Evolutionary conservation across 805 yeast species (phyloP).

Genomic region (Grigorovia yakushimaensis): DNA sequence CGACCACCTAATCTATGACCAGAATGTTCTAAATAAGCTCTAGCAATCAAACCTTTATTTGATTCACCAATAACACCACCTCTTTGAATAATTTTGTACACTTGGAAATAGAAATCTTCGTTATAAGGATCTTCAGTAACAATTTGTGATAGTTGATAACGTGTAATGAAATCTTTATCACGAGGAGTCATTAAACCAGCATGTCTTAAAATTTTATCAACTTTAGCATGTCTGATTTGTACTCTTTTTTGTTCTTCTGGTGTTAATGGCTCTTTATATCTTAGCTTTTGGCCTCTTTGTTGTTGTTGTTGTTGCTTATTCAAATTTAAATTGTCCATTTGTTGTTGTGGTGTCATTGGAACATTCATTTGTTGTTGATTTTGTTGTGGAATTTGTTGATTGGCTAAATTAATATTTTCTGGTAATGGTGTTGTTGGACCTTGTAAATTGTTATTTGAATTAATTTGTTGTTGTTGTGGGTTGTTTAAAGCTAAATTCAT

Average conservation of each 20-base stretch:
- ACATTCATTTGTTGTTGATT: conserved; percentile 2
- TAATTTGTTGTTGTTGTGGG: neutral
- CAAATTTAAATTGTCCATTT: conserved; percentile 7
- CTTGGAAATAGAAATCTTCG: conserved; percentile 95
- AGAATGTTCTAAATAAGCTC: conserved; percentile 82
- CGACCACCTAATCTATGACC: conserved; percentile 87
- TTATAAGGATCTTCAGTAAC: conserved; percentile 95
- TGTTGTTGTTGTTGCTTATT: conserved; percentile 18
- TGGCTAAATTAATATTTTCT: neutral
- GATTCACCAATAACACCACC: conserved; percentile 33
- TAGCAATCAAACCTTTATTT: conserved; percentile 72
- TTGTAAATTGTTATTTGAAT: neutral
- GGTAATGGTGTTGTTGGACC: neutral
- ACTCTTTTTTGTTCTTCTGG: conserved; percentile 67
- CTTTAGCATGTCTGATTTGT: conserved; percentile 63
- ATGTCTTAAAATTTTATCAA: conserved; percentile 63
- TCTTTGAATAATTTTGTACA: conserved; percentile 64
- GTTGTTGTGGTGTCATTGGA: conserved; percentile 18
- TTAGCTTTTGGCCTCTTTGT: conserved; percentile 8
- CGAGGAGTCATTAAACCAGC: conserved; percentile 95
- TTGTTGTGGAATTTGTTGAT: neutral
- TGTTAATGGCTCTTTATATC: conserved; percentile 37
- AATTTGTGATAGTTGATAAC: conserved; percentile 89
- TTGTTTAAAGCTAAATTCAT: neutral
- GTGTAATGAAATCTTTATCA: conserved; percentile 90